These are phyloP conservation scores for Trichoderma afroharzianum DNA, from an alignment of 2,329 filamentous ascomycete genomes.

Conservation along the genomic window DNA sequence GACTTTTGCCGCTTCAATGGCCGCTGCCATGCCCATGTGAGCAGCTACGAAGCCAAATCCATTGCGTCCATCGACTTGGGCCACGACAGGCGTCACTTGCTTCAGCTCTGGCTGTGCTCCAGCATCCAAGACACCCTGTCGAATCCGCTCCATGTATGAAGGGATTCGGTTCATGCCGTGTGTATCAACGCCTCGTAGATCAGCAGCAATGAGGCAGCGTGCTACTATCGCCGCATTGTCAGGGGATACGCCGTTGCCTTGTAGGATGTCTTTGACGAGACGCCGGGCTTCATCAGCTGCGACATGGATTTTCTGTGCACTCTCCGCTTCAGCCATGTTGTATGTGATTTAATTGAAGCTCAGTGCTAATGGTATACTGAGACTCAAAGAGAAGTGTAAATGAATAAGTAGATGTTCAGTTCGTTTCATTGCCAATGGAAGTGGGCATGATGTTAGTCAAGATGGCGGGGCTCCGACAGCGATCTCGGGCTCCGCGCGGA, in stretches of 20 bases:
- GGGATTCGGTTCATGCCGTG: conserved; percentile 75
- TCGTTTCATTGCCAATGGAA: not conserved
- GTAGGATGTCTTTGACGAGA: conserved; percentile 54
- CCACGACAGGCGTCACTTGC: conserved; percentile 67
- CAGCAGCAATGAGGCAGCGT: conserved; percentile 67
- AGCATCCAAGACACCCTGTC: conserved; percentile 64
- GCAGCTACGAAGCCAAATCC: conserved; percentile 74
- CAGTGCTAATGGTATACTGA: not conserved
- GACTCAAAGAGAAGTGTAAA: not conserved
- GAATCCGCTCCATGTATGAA: conserved; percentile 71
- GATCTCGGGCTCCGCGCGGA: conserved; percentile 5
- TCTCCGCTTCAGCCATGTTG: not conserved
- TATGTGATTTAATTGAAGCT: not conserved
- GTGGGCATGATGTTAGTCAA: not conserved
- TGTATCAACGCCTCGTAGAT: conserved; percentile 75
- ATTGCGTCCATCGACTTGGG: conserved; percentile 64
- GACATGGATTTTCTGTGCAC: conserved; percentile 24
- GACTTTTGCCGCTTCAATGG: conserved; percentile 60
- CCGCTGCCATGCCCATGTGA: conserved; percentile 60
- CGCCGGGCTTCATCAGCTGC: conserved; percentile 37
- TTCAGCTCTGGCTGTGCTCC: conserved; percentile 54
- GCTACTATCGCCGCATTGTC: conserved; percentile 61
- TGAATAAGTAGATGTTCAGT: not conserved
- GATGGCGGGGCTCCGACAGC: conserved; percentile 8
- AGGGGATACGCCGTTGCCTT: conserved; percentile 56